phyloP scores from a whole-genome alignment of 2,329 filamentous ascomycete species.

The Bisporella sp. region DNA sequence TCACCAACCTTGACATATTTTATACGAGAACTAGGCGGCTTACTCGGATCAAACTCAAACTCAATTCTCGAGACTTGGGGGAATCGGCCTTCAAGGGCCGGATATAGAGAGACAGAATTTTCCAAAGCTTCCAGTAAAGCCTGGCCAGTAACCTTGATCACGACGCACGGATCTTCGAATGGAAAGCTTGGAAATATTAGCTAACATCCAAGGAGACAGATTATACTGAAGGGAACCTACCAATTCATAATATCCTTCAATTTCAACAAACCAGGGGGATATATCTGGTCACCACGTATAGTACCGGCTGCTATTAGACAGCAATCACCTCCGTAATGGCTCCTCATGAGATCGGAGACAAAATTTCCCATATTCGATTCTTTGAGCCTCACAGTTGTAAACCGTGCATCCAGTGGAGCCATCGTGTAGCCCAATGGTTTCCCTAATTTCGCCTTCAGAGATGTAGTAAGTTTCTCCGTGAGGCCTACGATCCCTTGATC shows the following conservation, averaged over 20 bases:
- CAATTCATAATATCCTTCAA: constrained; percentile 10
- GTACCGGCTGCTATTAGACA: constrained; percentile 10
- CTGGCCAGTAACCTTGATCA: constrained; percentile 8
- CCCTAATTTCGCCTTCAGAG: constrained; percentile 7
- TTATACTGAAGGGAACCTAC: too few species aligned
- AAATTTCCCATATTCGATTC: constrained; percentile 13
- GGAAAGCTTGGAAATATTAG: background rate
- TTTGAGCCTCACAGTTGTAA: constrained; percentile 8
- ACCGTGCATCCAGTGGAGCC: constrained; percentile 9
- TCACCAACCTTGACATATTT: constrained; percentile 7
- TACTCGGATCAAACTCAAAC: constrained; percentile 9
- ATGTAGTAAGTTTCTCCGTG: constrained; percentile 8
- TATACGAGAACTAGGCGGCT: constrained; percentile 3
- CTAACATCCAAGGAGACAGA: too few species aligned
- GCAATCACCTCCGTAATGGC: constrained; percentile 9
- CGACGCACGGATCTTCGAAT: constrained; percentile 10
- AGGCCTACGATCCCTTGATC: background rate
- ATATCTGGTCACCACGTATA: constrained; percentile 10
- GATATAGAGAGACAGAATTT: constrained; percentile 9
- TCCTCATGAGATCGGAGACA: constrained; percentile 10
- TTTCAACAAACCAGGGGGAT: constrained; percentile 8
- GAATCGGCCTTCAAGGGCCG: constrained; percentile 9
- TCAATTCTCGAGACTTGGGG: constrained; percentile 11
- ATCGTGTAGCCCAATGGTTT: constrained; percentile 9
- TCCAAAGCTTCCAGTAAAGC: constrained; percentile 6